Percentiles rank a stretch among this genome's conserved stretches.
Conservation (phyloP, 495 filamentous ascomycete species). For the Neurospora tetraspora region DNA sequence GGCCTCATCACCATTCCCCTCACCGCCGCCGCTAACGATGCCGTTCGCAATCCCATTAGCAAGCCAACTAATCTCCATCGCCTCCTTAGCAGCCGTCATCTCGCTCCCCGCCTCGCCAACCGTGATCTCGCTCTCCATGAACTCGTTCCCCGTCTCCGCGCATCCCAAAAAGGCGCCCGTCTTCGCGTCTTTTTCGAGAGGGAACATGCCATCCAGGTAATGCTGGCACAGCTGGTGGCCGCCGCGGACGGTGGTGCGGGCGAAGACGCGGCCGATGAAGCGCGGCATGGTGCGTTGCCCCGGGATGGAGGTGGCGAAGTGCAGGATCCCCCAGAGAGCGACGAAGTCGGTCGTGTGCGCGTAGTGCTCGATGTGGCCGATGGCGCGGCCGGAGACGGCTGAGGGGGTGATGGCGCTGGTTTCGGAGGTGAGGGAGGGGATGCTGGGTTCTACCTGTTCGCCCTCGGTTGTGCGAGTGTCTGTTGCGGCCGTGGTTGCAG, state of each 20-base stretch:
- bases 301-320: constrained; percentile 44
- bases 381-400: constrained; percentile 33
- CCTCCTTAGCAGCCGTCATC: constrained; percentile 26
- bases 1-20: constrained; percentile 7
- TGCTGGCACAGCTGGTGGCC: constrained; percentile 77
- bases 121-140: constrained; percentile 47
- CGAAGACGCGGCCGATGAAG: constrained; percentile 69
- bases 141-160: constrained; percentile 31
- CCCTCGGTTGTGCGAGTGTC: neutral
- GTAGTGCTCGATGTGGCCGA: constrained; percentile 79
- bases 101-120: constrained; percentile 28
- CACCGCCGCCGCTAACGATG: constrained; percentile 1
- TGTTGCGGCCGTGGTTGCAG: neutral
- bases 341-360: constrained; percentile 70
- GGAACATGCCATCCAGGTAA: constrained; percentile 76
- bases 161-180: constrained; percentile 24
- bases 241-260: constrained; percentile 41
- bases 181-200: constrained; percentile 26
- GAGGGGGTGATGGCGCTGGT: constrained; percentile 11
- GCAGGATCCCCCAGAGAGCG: constrained; percentile 61
- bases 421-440: constrained; percentile 6
- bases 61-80: constrained; percentile 26
- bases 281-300: constrained; percentile 35
- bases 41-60: constrained; percentile 7
- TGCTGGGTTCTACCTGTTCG: neutral